Conservation (phyloP, 1,284 basidiomycete genomes). For the Caloboletus inedulis region DNA sequence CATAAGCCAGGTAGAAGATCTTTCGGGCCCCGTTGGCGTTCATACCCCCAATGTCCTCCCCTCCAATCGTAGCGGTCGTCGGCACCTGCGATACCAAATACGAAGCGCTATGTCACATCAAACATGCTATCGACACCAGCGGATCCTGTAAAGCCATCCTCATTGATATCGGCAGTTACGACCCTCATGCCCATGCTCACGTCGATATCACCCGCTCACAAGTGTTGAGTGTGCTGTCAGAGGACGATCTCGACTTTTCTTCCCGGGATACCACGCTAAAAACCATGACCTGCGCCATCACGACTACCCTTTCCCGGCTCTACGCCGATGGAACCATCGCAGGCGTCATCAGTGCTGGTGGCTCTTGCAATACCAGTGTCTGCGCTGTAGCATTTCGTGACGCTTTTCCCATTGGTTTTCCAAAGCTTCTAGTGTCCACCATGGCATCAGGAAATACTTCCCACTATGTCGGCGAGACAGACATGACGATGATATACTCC, state of each 20-base stretch:
- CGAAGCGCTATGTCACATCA: slow-evolving; percentile 24
- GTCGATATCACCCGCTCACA: slow-evolving; percentile 26
- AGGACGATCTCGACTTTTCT: neutral
- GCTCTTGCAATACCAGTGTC: slow-evolving; percentile 29
- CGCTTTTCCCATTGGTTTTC: slow-evolving; percentile 27
- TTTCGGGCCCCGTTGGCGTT: neutral
- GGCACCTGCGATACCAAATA: slow-evolving; percentile 32
- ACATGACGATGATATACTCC: slow-evolving; percentile 32
- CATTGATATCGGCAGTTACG: slow-evolving; percentile 21
- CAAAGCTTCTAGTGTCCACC: slow-evolving; percentile 28
- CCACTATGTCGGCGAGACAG: slow-evolving; percentile 30
- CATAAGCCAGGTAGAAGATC: slow-evolving; percentile 2
- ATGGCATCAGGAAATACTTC: slow-evolving; percentile 29
- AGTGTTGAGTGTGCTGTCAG: slow-evolving; percentile 13
- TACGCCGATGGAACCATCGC: slow-evolving; percentile 11
- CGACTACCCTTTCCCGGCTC: slow-evolving; percentile 16
- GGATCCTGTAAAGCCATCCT: slow-evolving; percentile 24
- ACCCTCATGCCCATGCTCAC: slow-evolving; percentile 11
- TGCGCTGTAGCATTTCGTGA: slow-evolving; percentile 26
- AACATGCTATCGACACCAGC: slow-evolving; percentile 12
- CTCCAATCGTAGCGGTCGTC: slow-evolving; percentile 24
- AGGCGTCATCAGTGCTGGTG: slow-evolving; percentile 24
- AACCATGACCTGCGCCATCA: slow-evolving; percentile 23
- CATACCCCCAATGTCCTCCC: slow-evolving; percentile 8
- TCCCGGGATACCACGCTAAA: slow-evolving; percentile 10